Evolutionary conservation across 2,329 filamentous ascomycete genomes (phyloP), one percentile per base, ranked within the genome.

Genomic region (Diplodia mutila): DNA sequence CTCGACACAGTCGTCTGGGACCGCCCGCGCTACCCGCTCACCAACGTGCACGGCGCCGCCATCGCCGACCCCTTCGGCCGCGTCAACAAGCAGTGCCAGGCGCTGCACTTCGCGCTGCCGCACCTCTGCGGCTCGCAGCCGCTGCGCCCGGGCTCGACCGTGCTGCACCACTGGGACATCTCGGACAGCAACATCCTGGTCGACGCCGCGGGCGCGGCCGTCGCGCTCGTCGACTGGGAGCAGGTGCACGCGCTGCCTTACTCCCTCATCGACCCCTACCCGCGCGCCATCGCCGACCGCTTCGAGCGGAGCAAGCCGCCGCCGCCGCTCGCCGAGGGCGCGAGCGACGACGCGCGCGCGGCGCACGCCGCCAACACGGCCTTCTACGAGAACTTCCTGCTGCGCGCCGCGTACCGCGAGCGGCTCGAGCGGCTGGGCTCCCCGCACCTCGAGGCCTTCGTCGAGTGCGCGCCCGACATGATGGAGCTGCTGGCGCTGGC

Each of bases 211-310:
- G 52, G 48, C n/a, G 14, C 29, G 2, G 29, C 57, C 1, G 25
- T 65, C 42, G 67, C 67, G 14, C 64, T 70, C 1, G 16, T 70
- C 3, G 67, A 69, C 51, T 67, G 67, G 69, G 69, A 70, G 27
- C 27, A 21, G 12, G 39, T 61, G 12, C n/a, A 57, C 54, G 34
- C 54, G 11, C 25, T 9, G 6, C 54, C 54, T 7, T 21, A 25
- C 34, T 25, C 21, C 42, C 49, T 23, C 39, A 49, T 11, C 5
- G 6, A n/a, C 0, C 57, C 11, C 16, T 61, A 61, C 25, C 57
- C 57, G 21, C 14, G n/a, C 21, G 27, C 1, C n/a, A n/a, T 49
- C 57, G 16, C 37, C 27, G 39, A 61, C 27, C 6, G 29, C 29
- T 6, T 8, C 29, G 29, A 32, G 6, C 29, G n/a, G n/a, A n/a